Base-by-base conservation (phyloP, 2,329 filamentous ascomycete species). In the Chalaropsis thielavioides region DNA sequence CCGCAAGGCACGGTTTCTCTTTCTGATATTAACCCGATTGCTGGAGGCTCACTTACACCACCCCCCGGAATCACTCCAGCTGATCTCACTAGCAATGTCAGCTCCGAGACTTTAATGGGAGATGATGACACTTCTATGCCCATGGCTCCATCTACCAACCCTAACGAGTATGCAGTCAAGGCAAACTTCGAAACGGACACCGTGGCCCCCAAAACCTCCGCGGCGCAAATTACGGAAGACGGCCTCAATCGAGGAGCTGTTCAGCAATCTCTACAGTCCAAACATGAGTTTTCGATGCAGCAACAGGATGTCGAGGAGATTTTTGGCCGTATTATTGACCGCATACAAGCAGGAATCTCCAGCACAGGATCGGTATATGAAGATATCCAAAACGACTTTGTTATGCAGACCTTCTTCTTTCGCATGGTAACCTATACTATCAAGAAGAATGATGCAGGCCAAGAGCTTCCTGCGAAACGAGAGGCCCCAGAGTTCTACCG, bases 251-350 rank as follows among this genome's bases (percentile, higher is more conserved):
- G 62, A 24, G 72, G 79, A 61, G 77, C 77, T 63, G 77, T 81
- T 10, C 74, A 73, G 58, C 76, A 71, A 64, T 79, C 75, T 4
- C 75, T 77, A 31, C 79, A 77, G 27, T 59, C 66, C 3, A 67
- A 69, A 44, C 67, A 69, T 58, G 68, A 69, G 44, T 67, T 68
- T 56, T 67, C 67, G 2, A 69, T 69, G 68, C 67, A 64, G 41
- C 94, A 99, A 72, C 92, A 99, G 75, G 94, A 99, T 75, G 92
- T 96, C 3, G 91, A 91, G 13, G 94, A 99, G 74, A 92, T 96
- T 58, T 92, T 96, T 77, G 90, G 90, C 66, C 94, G 92, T 71
- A 89, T 96, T 31, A 83, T 96, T 66, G 91, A 92, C 71, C 88
- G 94, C 62, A 79, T 96, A n/a, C 89, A 94, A 71, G 91, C 89